Conservation (phyloP, 2,329 filamentous ascomycete species). For the Botrytis sinoallii region DNA sequence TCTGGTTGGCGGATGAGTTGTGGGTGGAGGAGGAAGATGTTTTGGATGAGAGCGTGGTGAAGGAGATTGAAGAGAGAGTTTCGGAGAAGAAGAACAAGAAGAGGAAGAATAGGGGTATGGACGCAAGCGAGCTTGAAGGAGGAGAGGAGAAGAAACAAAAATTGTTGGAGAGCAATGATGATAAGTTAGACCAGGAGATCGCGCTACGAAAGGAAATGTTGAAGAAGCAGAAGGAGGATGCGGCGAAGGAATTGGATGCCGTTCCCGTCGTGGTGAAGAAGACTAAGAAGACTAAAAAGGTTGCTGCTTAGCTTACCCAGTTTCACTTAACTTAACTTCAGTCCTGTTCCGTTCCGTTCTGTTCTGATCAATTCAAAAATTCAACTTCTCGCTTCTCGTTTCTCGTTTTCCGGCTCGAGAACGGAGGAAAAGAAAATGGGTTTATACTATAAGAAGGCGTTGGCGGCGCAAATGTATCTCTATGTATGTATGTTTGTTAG, state of each 20-base stretch:
- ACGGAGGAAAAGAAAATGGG: background rate
- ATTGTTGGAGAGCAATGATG: conserved; percentile 36
- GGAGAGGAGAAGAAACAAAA: conserved; percentile 41
- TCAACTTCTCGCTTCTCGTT: background rate
- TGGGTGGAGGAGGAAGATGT: conserved; percentile 80
- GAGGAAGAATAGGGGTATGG: conserved; percentile 16
- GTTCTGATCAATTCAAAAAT: too few species aligned
- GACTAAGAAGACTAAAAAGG: conserved; percentile 32
- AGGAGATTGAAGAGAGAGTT: conserved; percentile 15
- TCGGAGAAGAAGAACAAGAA: conserved; percentile 21
- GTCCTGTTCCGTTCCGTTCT: too few species aligned
- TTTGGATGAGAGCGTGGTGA: conserved; percentile 51
- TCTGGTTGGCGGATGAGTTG: conserved; percentile 90
- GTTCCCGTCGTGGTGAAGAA: conserved; percentile 31
- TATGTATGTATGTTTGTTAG: background rate
- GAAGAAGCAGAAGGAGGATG: conserved; percentile 40
- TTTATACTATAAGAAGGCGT: background rate
- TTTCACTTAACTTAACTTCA: too few species aligned
- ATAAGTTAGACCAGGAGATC: conserved; percentile 39
- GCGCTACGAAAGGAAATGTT: conserved; percentile 38
- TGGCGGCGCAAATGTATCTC: conserved; percentile 3
- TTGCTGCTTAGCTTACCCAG: conserved; percentile 19
- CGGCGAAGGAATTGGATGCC: conserved; percentile 31
- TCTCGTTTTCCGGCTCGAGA: background rate
- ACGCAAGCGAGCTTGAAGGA: conserved; percentile 19